Conservation (phyloP, 257 asterid species). For the Fraxinus pennsylvanica region DNA sequence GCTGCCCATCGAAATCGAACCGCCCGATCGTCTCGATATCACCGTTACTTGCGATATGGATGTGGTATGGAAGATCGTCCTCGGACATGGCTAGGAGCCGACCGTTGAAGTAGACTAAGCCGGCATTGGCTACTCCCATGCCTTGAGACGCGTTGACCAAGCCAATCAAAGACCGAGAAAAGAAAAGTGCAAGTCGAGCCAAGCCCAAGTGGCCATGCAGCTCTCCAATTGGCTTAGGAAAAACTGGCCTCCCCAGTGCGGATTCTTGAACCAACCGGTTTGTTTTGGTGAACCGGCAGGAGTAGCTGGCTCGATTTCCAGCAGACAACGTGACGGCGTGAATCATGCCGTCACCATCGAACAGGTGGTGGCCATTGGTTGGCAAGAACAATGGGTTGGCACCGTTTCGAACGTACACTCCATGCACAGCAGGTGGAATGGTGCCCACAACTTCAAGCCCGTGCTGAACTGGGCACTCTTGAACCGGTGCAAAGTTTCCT, state of each 20-base stretch:
- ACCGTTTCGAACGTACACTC: constrained; percentile 64
- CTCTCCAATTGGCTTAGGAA: constrained; percentile 65
- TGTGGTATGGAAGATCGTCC: constrained; percentile 58
- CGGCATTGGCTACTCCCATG: constrained; percentile 53
- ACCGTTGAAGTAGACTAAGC: constrained; percentile 49
- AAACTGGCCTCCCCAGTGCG: constrained; percentile 44
- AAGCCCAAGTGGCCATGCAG: constrained; percentile 62
- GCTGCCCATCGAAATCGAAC: constrained; percentile 44
- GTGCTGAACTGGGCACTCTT: constrained; percentile 55
- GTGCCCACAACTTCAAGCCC: constrained; percentile 49
- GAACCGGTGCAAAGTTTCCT: constrained; percentile 67
- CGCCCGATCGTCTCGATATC: constrained; percentile 52
- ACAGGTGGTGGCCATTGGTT: constrained; percentile 56
- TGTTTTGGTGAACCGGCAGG: constrained; percentile 57
- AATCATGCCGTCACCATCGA: constrained; percentile 74
- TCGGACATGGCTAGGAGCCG: constrained; percentile 59
- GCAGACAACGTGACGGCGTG: constrained; percentile 48
- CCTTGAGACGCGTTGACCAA: constrained; percentile 34
- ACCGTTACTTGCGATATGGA: constrained; percentile 36
- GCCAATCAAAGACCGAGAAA: constrained; percentile 37
- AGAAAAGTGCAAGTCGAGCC: constrained; percentile 52
- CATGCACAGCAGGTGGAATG: constrained; percentile 40
- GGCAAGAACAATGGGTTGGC: constrained; percentile 57
- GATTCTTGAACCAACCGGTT: constrained; percentile 49
- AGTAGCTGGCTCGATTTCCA: constrained; percentile 43